These are phyloP conservation scores for Cutaneotrichosporon spelunceum DNA, from an alignment of 1,284 basidiomycete genomes.

Conservation along the genomic window DNA sequence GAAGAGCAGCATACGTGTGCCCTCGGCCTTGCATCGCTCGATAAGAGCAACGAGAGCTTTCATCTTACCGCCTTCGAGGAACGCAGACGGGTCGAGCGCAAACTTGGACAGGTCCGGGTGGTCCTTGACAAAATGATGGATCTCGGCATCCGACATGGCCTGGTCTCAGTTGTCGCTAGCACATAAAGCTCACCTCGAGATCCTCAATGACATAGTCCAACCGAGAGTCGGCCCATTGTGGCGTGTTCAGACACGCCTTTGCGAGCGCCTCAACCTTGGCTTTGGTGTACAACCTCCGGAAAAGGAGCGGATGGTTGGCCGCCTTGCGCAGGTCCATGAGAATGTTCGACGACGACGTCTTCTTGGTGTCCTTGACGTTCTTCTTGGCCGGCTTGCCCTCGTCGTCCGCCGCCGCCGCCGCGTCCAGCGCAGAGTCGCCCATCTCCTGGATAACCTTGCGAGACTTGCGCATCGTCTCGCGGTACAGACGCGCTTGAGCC, in stretches of 20 bases:
- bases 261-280: slow-evolving; percentile 71
- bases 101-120: slow-evolving; percentile 81
- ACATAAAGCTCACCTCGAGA: slow-evolving; percentile 57
- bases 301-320: slow-evolving; percentile 92
- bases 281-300: slow-evolving; percentile 79
- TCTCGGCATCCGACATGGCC: slow-evolving; percentile 91
- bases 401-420: slow-evolving; percentile 40
- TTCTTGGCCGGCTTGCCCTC: slow-evolving; percentile 49
- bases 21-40: slow-evolving; percentile 64
- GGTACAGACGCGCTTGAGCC: slow-evolving; percentile 78
- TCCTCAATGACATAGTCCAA: slow-evolving; percentile 84
- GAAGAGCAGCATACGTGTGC: slow-evolving; percentile 85
- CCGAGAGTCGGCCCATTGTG: slow-evolving; percentile 73
- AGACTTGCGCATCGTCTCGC: slow-evolving; percentile 76
- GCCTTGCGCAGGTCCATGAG: slow-evolving; percentile 96
- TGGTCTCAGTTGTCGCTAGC: slow-evolving; percentile 45
- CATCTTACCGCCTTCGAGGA: slow-evolving; percentile 87
- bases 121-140: slow-evolving; percentile 67
- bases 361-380: slow-evolving; percentile 63
- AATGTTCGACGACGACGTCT: slow-evolving; percentile 63
- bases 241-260: slow-evolving; percentile 80
- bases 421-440: slow-evolving; percentile 55
- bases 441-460: slow-evolving; percentile 69
- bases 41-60: slow-evolving; percentile 70
- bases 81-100: slow-evolving; percentile 69